A percentile compares a stretch with the other conserved stretches of the same genome.
These are phyloP conservation scores for Talaromyces sp. DNA, from an alignment of 2,329 filamentous ascomycete genomes.

Conservation along the genomic window DNA sequence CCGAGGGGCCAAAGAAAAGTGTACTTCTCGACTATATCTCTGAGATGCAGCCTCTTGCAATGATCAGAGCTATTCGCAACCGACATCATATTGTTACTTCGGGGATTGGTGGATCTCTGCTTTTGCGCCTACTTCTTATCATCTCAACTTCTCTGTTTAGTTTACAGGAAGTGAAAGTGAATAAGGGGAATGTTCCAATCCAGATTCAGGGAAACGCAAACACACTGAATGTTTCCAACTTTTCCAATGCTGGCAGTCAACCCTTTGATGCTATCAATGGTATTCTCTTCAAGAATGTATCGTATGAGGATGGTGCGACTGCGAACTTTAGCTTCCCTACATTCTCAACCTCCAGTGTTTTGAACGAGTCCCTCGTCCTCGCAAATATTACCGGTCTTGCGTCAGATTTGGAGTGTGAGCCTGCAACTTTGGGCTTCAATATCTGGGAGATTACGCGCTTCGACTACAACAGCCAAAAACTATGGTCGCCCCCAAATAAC, in stretches of 20 bases:
- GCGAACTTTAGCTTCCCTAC: slow-evolving; percentile 7
- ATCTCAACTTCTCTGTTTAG: slow-evolving; percentile 16
- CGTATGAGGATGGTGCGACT: slow-evolving; percentile 10
- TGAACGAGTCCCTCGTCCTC: slow-evolving; percentile 1
- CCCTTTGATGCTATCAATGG: slow-evolving; percentile 13
- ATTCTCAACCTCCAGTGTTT: slow-evolving; percentile 2
- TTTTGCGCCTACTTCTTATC: slow-evolving; percentile 15
- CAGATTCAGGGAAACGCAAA: background rate
- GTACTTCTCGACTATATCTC: slow-evolving; percentile 13
- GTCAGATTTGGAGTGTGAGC: slow-evolving; percentile 8
- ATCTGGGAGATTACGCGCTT: background rate
- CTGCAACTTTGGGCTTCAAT: background rate
- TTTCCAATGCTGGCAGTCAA: background rate
- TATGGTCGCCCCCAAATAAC: background rate
- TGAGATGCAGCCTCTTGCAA: slow-evolving; percentile 8
- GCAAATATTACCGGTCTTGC: slow-evolving; percentile 1
- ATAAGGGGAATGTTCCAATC: background rate
- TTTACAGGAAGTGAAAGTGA: background rate
- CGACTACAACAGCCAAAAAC: background rate
- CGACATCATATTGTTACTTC: slow-evolving; percentile 10
- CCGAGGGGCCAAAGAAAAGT: slow-evolving; percentile 7
- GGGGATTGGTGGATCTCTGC: background rate
- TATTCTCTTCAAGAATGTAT: slow-evolving; percentile 8
- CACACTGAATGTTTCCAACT: background rate
- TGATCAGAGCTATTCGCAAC: slow-evolving; percentile 8